Conservation (phyloP, 1,284 basidiomycete species). For the Ustanciosporium gigantosporum region DNA sequence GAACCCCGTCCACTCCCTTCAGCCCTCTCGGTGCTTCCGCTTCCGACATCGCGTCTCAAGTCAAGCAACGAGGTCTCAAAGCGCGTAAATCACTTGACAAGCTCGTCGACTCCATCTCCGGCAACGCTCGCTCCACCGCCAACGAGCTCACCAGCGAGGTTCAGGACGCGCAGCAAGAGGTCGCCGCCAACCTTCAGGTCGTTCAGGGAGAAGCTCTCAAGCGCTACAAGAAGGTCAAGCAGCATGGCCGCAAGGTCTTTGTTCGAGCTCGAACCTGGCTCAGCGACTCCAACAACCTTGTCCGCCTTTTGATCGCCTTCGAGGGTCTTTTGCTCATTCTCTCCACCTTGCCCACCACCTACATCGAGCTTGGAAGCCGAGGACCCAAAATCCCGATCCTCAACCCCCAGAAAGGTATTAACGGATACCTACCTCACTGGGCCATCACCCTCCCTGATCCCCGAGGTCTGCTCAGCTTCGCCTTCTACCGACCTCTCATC, state of each 20-base stretch:
- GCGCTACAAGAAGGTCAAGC: slow-evolving; percentile 28
- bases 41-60: slow-evolving; percentile 12
- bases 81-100: slow-evolving; percentile 44
- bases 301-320: slow-evolving; percentile 36
- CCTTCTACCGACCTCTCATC: slow-evolving; percentile 43
- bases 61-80: slow-evolving; percentile 35
- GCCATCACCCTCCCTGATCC: slow-evolving; percentile 41
- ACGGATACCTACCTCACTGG: slow-evolving; percentile 41
- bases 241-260: slow-evolving; percentile 25
- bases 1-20: slow-evolving; percentile 27
- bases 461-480: slow-evolving; percentile 25
- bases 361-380: slow-evolving; percentile 35
- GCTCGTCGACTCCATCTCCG: slow-evolving; percentile 36
- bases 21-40: slow-evolving; percentile 16
- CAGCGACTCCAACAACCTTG: slow-evolving; percentile 45
- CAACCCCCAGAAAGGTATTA: slow-evolving; percentile 37
- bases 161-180: slow-evolving; percentile 38
- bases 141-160: slow-evolving; percentile 30
- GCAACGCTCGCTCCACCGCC: slow-evolving; percentile 37
- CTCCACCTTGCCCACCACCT: slow-evolving; percentile 39
- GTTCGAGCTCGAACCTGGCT: slow-evolving; percentile 30
- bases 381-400: slow-evolving; percentile 32
- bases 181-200: slow-evolving; percentile 26
- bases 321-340: slow-evolving; percentile 46
- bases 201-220: slow-evolving; percentile 29